Percentiles rank a stretch among this genome's conserved stretches.
Evolutionary conservation across 805 yeast genomes (phyloP).

Genomic region (Starmera pachycereana): DNA sequence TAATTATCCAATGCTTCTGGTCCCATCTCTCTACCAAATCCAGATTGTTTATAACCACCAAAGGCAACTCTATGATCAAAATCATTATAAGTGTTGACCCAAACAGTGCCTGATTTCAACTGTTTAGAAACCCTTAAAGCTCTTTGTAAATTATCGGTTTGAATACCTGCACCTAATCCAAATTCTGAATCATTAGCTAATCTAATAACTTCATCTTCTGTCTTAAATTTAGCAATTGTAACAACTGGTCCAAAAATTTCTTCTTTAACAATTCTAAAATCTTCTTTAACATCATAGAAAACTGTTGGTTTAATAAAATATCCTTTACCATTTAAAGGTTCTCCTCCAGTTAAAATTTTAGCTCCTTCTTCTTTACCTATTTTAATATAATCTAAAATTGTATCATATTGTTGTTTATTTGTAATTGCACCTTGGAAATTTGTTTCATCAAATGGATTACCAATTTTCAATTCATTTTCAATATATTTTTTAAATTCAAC

Average conservation of each 20-base stretch:
- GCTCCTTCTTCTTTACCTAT: slow-evolving; percentile 63
- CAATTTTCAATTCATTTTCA: slow-evolving; percentile 49
- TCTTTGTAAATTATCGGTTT: slow-evolving; percentile 51
- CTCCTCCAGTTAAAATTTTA: slow-evolving; percentile 61
- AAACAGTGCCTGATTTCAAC: slow-evolving; percentile 66
- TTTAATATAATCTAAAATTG: slow-evolving; percentile 57
- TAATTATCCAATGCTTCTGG: slow-evolving; percentile 65
- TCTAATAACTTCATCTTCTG: slow-evolving; percentile 55
- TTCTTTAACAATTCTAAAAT: slow-evolving; percentile 54
- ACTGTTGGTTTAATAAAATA: slow-evolving; percentile 67
- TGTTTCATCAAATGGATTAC: slow-evolving; percentile 62
- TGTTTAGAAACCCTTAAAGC: slow-evolving; percentile 54
- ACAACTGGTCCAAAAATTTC: slow-evolving; percentile 81
- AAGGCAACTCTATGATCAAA: slow-evolving; percentile 69
- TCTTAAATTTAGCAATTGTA: slow-evolving; percentile 55
- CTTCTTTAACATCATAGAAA: slow-evolving; percentile 55
- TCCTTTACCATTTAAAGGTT: slow-evolving; percentile 53
- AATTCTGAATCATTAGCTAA: slow-evolving; percentile 63
- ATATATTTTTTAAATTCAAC: slow-evolving; percentile 47
- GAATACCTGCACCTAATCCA: slow-evolving; percentile 78
- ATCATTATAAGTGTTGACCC: slow-evolving; percentile 76
- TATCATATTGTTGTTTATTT: slow-evolving; percentile 57
- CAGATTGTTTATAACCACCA: slow-evolving; percentile 74
- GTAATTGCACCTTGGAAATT: slow-evolving; percentile 75
- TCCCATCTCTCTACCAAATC: slow-evolving; percentile 86